Evolutionary conservation across 495 filamentous ascomycete species (phyloP).

Genomic region (Clavariopsis aquatica): DNA sequence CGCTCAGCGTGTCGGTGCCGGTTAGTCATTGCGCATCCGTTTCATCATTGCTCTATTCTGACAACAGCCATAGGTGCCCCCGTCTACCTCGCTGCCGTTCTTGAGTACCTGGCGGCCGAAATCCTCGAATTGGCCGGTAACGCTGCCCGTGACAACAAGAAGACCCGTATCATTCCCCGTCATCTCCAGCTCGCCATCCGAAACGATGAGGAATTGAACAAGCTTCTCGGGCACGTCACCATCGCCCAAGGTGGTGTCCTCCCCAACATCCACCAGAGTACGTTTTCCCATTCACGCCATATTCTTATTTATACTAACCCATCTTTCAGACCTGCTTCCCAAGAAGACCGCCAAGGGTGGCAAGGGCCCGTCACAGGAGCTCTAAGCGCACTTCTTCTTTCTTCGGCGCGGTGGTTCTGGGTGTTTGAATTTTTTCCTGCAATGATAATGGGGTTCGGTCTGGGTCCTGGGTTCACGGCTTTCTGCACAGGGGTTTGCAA

Average conservation of each 20-base stretch:
- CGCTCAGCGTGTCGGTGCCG: conserved; percentile 98
- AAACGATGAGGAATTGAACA: conserved; percentile 99
- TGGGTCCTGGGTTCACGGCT: conserved; percentile 71
- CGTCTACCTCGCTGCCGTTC: conserved; percentile 96
- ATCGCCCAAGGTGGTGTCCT: conserved; percentile 99
- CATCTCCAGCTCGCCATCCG: conserved; percentile 99
- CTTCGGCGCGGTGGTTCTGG: conserved; percentile 43
- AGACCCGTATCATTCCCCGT: conserved; percentile 99
- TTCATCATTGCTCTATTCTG: conserved; percentile 17
- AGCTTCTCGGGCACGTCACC: conserved; percentile 97
- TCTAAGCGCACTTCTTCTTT: conserved; percentile 62
- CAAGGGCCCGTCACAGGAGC: conserved; percentile 87
- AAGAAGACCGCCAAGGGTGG: conserved; percentile 96
- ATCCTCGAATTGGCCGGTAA: conserved; percentile 99
- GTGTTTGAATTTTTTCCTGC: conserved; percentile 58
- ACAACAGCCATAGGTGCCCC: conserved; percentile 60
- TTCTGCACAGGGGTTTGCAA: conserved; percentile 57
- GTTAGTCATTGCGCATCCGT: conserved; percentile 50
- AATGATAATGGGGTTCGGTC: conserved; percentile 90
- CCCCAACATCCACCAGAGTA: conserved; percentile 98
- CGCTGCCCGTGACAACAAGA: conserved; percentile 99
- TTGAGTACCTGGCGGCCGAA: conserved; percentile 98
- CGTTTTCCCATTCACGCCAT: conserved; percentile 44
- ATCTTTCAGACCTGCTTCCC: conserved; percentile 77
- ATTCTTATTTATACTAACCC: conserved; percentile 48